These are phyloP conservation scores for Cylindrotheca fusiformis DNA, from an alignment of 108 stramenopile genomes.

Conservation along the genomic window DNA sequence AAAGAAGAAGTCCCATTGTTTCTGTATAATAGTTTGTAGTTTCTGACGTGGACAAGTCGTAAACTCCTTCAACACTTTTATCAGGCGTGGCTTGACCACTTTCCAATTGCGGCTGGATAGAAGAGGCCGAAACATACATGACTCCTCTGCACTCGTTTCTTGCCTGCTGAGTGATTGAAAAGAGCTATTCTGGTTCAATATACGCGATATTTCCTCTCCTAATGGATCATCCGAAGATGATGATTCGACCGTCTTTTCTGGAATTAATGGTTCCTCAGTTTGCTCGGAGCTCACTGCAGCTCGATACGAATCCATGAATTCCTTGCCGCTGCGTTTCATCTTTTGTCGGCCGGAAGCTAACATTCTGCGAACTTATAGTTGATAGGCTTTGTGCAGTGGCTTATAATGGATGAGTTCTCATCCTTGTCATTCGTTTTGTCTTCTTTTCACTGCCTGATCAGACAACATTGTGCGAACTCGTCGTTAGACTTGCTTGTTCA, in stretches of 20 bases:
- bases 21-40: not conserved
- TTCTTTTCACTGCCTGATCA: too few relatives aligned
- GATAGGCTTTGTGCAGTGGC: too few relatives aligned
- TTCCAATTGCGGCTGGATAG: not conserved
- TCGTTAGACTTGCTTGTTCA: too few relatives aligned
- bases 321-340: not conserved
- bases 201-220: conserved; percentile 14
- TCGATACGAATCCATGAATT: not conserved
- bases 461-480: too few relatives aligned
- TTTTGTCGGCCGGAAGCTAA: not conserved
- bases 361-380: not conserved
- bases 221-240: conserved; percentile 1
- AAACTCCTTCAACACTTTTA: too few relatives aligned
- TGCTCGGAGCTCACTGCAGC: not conserved
- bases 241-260: not conserved
- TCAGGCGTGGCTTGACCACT: not conserved
- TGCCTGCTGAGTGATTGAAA: conserved; percentile 1
- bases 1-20: conserved; percentile 3
- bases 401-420: too few relatives aligned
- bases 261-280: not conserved
- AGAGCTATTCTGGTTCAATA: conserved; percentile 8
- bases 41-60: not conserved
- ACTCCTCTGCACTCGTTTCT: too few relatives aligned
- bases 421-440: too few relatives aligned
- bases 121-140: not conserved